Percentiles rank a stretch among this genome's conserved stretches.
phyloP scores from a whole-genome alignment of 257 asterid genomes.

The Petunia secreta region DNA sequence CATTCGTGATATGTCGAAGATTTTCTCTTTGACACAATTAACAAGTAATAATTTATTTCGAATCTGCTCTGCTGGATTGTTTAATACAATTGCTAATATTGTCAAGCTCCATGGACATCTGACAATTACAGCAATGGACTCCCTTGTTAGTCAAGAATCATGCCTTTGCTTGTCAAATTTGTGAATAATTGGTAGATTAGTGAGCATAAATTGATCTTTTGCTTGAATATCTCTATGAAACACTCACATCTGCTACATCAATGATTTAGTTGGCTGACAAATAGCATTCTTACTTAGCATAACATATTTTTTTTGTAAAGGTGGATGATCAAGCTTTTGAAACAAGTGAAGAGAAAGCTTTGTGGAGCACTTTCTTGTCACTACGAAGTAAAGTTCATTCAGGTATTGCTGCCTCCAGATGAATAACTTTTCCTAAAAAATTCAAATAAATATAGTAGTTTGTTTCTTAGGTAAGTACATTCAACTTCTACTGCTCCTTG shows the following conservation, averaged over 20 bases:
- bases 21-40: background rate
- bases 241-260: conserved; percentile 11
- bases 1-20: background rate
- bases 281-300: background rate
- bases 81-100: conserved; percentile 12
- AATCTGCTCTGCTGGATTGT: conserved; percentile 11
- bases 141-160: conserved; percentile 22
- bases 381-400: conserved; percentile 68
- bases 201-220: background rate
- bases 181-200: background rate
- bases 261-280: background rate
- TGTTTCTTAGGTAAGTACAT: conserved; percentile 18
- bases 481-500: conserved; percentile 17
- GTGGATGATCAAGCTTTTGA: conserved; percentile 88
- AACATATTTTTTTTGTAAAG: conserved; percentile 35
- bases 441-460: background rate
- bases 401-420: conserved; percentile 46
- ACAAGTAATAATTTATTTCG: background rate
- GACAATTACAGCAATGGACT: background rate
- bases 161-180: background rate
- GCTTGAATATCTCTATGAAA: background rate
- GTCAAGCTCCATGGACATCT: conserved; percentile 17
- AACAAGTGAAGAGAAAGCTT: conserved; percentile 72
- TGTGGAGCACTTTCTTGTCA: conserved; percentile 77
- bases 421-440: background rate